These are phyloP conservation scores for Apiotrichum akiyoshidainum DNA, from an alignment of 1,284 basidiomycete genomes.

Conservation along the genomic window DNA sequence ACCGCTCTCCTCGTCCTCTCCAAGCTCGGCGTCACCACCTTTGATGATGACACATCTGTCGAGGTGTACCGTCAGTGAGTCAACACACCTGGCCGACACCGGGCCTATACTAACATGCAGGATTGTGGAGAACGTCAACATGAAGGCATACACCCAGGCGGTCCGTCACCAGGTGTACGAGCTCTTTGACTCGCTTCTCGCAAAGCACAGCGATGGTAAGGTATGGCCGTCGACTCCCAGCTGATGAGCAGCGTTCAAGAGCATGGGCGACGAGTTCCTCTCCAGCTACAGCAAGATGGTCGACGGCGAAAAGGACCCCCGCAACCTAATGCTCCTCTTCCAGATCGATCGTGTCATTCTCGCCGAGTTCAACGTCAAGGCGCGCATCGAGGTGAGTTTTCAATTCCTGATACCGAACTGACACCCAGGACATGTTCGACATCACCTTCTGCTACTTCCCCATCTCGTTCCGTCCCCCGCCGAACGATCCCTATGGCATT, in stretches of 20 bases:
- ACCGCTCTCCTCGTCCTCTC: conserved; percentile 69
- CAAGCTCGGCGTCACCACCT: conserved; percentile 57
- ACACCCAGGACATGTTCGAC: conserved; percentile 79
- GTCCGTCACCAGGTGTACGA: conserved; percentile 76
- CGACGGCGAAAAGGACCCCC: conserved; percentile 95
- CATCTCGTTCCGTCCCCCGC: conserved; percentile 91
- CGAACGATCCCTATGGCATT: conserved; percentile 91
- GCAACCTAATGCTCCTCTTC: conserved; percentile 88
- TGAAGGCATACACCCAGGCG: conserved; percentile 76
- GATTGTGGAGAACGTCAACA: conserved; percentile 72
- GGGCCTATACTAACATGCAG: conserved; percentile 50
- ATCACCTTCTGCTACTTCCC: conserved; percentile 98
- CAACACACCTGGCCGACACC: no score
- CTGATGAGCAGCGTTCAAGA: conserved; percentile 60
- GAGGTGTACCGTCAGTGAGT: conserved; percentile 67
- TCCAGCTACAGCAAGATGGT: conserved; percentile 73
- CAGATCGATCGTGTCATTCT: conserved; percentile 79
- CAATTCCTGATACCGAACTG: background rate
- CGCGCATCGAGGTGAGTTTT: conserved; percentile 67
- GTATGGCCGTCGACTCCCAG: background rate
- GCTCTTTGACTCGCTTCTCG: conserved; percentile 76
- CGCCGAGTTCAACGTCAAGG: conserved; percentile 77
- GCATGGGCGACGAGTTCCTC: conserved; percentile 68
- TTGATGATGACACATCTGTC: conserved; percentile 68
- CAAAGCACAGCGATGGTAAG: conserved; percentile 67